Evolutionary conservation across 805 yeast species (phyloP).

Genomic region (Priceomyces melissophilus): DNA sequence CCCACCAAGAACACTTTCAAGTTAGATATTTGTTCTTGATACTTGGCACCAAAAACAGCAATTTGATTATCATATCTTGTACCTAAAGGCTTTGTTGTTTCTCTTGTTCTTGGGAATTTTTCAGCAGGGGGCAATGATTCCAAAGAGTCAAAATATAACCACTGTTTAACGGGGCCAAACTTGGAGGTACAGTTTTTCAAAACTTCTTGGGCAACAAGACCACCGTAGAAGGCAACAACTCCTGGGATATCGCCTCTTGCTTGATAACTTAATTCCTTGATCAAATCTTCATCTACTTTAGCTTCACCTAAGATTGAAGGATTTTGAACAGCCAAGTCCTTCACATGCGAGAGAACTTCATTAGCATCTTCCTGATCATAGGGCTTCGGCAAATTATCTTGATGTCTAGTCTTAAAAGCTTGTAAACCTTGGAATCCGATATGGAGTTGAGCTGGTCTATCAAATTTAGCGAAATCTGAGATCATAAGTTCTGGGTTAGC

Average conservation of each 20-base stretch:
- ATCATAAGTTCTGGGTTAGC: conserved; percentile 71
- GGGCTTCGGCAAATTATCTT: conserved; percentile 72
- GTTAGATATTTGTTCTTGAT: conserved; percentile 71
- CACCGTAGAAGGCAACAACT: conserved; percentile 85
- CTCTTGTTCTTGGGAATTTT: conserved; percentile 59
- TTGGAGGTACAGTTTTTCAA: conserved; percentile 94
- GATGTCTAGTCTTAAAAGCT: conserved; percentile 61
- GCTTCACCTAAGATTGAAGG: conserved; percentile 58
- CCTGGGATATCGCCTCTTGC: conserved; percentile 92
- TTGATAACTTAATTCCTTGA: conserved; percentile 75
- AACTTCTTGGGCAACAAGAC: conserved; percentile 93
- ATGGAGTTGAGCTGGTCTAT: conserved; percentile 86
- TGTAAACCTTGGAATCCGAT: conserved; percentile 88
- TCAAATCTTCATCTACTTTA: conserved; percentile 53
- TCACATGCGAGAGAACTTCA: conserved; percentile 58
- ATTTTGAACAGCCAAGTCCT: conserved; percentile 53
- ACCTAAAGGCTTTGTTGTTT: conserved; percentile 68
- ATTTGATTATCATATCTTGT: conserved; percentile 93
- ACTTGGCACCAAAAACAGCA: conserved; percentile 85
- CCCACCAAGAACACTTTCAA: conserved; percentile 89
- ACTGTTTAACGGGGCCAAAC: conserved; percentile 90
- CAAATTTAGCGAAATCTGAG: conserved; percentile 93
- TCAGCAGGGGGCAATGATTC: conserved; percentile 76
- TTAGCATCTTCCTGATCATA: conserved; percentile 69
- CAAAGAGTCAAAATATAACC: conserved; percentile 88